Evolutionary conservation across 1,284 basidiomycete species (phyloP).

Genomic region (Naganishia sp.): DNA sequence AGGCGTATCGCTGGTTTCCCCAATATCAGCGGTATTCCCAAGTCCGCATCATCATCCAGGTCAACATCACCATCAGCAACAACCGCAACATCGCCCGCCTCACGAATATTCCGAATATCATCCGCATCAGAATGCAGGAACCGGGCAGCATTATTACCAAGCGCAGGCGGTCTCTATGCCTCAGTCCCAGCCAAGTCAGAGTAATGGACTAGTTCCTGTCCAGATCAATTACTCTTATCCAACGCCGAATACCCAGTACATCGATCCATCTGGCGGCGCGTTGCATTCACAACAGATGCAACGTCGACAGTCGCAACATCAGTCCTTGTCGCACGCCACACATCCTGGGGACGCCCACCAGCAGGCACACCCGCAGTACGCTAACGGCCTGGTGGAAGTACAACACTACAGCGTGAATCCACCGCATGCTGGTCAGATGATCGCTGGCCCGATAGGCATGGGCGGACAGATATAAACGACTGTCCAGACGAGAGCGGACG

Average conservation of each 20-base stretch:
- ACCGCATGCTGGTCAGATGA: slow-evolving; percentile 14
- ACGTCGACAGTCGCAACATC: slow-evolving; percentile 21
- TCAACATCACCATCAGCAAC: slow-evolving; percentile 14
- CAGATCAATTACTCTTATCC: slow-evolving; percentile 22
- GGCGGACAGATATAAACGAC: slow-evolving; percentile 14
- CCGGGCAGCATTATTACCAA: slow-evolving; percentile 12
- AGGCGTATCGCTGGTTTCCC: slow-evolving; percentile 22
- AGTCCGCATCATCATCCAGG: slow-evolving; percentile 6
- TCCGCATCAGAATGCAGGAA: slow-evolving; percentile 5
- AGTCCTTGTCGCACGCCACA: slow-evolving; percentile 12
- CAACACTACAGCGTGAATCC: slow-evolving; percentile 11
- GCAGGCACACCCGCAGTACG: slow-evolving; percentile 25
- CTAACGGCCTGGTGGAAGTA: slow-evolving; percentile 9
- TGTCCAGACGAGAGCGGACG: no score
- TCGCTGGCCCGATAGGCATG: slow-evolving; percentile 19
- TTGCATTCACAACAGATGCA: slow-evolving; percentile 30
- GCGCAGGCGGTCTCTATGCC: slow-evolving; percentile 7
- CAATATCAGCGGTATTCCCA: slow-evolving; percentile 18
- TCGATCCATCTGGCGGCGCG: not conserved
- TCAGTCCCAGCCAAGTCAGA: not conserved
- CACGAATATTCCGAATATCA: slow-evolving; percentile 14
- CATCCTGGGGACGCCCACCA: slow-evolving; percentile 8
- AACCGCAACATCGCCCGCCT: not conserved
- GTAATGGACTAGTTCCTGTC: slow-evolving; percentile 5
- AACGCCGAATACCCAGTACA: not conserved